Percentiles rank a stretch among this genome's conserved stretches.
Evolutionary conservation across 1,139 yeast genomes (phyloP).

Genomic region (Kluyveromyces sp.): DNA sequence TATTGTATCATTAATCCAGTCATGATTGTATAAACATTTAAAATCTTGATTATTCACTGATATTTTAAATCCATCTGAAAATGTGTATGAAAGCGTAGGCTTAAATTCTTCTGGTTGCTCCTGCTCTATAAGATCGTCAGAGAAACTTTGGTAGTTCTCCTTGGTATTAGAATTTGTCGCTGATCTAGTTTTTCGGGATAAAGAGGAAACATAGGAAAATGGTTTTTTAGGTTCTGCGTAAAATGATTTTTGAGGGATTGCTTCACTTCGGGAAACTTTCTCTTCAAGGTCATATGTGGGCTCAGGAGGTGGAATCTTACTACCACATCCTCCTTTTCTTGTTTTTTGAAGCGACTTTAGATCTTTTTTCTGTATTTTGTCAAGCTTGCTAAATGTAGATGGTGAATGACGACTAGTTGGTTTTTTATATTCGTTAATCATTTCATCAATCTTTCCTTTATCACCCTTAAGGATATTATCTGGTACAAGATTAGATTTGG

Average conservation of each 20-base stretch:
- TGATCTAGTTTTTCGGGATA: conserved; percentile 3
- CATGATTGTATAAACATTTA: conserved; percentile 57
- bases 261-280: background rate
- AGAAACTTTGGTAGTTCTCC: conserved; percentile 4
- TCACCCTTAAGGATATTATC: background rate
- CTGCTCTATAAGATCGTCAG: conserved; percentile 50
- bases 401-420: background rate
- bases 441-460: background rate
- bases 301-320: background rate
- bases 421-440: background rate
- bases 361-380: background rate
- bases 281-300: background rate
- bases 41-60: conserved; percentile 55
- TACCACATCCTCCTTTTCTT: background rate
- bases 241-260: background rate
- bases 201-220: conserved; percentile 1
- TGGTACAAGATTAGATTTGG: background rate
- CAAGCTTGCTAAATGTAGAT: background rate
- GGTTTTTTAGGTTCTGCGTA: background rate
- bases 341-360: background rate
- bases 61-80: conserved; percentile 42
- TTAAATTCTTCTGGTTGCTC: conserved; percentile 43
- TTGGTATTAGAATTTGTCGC: background rate
- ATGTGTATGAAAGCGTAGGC: conserved; percentile 46
- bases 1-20: conserved; percentile 70